Conservation (phyloP, 2,329 filamentous ascomycete species). For the Harringtonia aguacate region DNA sequence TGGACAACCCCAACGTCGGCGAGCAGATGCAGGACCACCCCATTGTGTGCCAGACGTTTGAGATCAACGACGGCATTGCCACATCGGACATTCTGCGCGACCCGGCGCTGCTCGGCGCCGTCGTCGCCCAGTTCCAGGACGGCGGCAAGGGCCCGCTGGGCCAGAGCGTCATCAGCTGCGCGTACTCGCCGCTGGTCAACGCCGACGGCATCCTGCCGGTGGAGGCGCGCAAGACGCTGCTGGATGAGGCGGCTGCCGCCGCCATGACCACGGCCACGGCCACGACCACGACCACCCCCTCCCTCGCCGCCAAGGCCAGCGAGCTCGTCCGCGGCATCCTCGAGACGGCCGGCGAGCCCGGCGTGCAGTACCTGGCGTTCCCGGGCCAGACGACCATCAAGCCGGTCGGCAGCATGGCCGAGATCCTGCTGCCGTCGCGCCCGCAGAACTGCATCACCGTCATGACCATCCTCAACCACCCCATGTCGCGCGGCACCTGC, state of each 20-base stretch:
- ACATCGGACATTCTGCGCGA: slow-evolving; percentile 14
- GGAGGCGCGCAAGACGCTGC: slow-evolving; percentile 11
- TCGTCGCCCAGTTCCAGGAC: slow-evolving; percentile 18
- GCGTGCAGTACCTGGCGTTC: slow-evolving; percentile 16
- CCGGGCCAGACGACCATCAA: slow-evolving; percentile 12
- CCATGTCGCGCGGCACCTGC: slow-evolving; percentile 43
- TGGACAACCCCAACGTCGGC: slow-evolving; percentile 34
- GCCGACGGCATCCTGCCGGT: slow-evolving; percentile 6
- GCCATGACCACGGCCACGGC: too few relatives aligned
- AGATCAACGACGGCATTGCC: slow-evolving; percentile 19
- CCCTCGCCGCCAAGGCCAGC: slow-evolving; percentile 4
- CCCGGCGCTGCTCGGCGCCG: slow-evolving; percentile 11
- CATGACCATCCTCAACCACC: slow-evolving; percentile 27
- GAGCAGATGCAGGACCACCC: slow-evolving; percentile 31
- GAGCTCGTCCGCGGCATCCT: slow-evolving; percentile 14
- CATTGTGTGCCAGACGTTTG: slow-evolving; percentile 16
- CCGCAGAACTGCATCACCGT: slow-evolving; percentile 36
- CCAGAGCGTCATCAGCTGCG: slow-evolving; percentile 21
- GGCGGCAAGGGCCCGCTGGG: slow-evolving; percentile 19
- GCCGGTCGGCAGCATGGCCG: not conserved
- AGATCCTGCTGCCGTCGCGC: slow-evolving; percentile 10
- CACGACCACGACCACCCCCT: too few relatives aligned
- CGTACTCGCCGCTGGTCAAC: slow-evolving; percentile 15
- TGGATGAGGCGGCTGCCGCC: slow-evolving; percentile 11
- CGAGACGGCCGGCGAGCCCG: slow-evolving; percentile 12